Base-by-base conservation (phyloP, 2,329 filamentous ascomycete genomes). In the Fusarium piperis region DNA sequence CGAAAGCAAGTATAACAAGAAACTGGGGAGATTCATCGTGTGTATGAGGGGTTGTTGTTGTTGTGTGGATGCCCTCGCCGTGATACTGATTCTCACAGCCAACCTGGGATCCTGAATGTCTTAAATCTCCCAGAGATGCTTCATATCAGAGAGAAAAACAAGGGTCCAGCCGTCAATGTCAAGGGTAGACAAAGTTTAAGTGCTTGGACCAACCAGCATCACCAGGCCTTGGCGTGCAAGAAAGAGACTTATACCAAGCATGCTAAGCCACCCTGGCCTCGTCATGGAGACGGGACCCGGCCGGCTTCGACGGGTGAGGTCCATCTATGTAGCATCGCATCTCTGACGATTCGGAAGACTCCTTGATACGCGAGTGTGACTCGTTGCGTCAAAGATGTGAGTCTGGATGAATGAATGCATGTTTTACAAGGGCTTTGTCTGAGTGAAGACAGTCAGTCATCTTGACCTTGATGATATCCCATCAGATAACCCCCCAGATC, bases 251-350 rank as follows among this genome's bases (percentile, higher is more conserved):
- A 52, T 32, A 62, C 57, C 68, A 72, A 60, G 65, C 51, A 16
- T 56, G 68, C 68, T 72, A 33, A 71, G 69, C 68, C 68, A 72
- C 69, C 59, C 44, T 20, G 28, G 62, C 18, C 28, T 69, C 68
- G 69, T 71, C 55, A 68, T 57, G 44, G 32, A 32, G 30, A 48
- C 11, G 56, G 15, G 51, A 7, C 16, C 55, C 36, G 59, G 39
- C 53, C 51, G 63, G 55, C 28, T 32, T 46, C 15, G 38, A 46
- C 18, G 44, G 46, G 28, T 11, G 30, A 44, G 39, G 39, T 4
- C 39, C 30, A 28, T 48, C 20, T 39, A 20, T 3, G 23, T 30
- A 3, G 12, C 33, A 28, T n/a, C 23, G 7, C 33, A 26, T 26
- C 6, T 23, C 7, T 64, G 38, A 41, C n/a, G 23, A 32, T 38